Evolutionary conservation across 2,329 filamentous ascomycete species (phyloP), one percentile per base, ranked within the genome.

Genomic region (Clonostachys sp.): DNA sequence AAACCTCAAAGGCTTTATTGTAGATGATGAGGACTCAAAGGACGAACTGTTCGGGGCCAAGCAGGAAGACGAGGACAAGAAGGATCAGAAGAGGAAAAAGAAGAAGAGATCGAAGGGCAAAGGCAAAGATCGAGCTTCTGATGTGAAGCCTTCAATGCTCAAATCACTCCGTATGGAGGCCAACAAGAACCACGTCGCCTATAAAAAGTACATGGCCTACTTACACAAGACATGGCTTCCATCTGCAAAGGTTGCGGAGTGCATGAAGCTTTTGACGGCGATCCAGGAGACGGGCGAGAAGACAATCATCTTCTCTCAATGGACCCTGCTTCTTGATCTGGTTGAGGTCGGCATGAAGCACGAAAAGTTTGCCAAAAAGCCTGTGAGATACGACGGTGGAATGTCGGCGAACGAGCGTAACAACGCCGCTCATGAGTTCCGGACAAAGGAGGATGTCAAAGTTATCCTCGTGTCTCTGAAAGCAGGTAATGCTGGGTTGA

Each of bases 401-500:
- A 94, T 95, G 88, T 74, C 75, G 2, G 80, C 85, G 1, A 64
- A 72, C 1, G 68, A 79, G 44, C 87, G 91, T 20, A 89, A 94
- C 59, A 68, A 72, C 8, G 83, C 87, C 0, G 83, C 94, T 42
- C 66, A 75, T 12, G 72, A 77, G 0, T 80, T 96, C 48, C 83
- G 86, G 43, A 72, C 74, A 5, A 80, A 90, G 45, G 74, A 81
- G 0, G 62, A 78, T 2, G 86, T 80, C 54, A 85, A 80, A 2
- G 81, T 96, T 54, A 79, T 96, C 72, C 83, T 96, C 2, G 90
- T 91, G 2, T 91, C 87, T 56, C 72, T 96, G 41, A 81, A 82
- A 12, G 91, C 94, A 4, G 92, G 89, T 63, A 88, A 86, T 49
- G 84, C 91, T 0, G 91, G 91, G 2, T 78, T 96, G 42, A 96